Percentiles rank a stretch among this genome's conserved stretches.
Evolutionary conservation across 2,329 filamentous ascomycete genomes (phyloP).

Genomic region (Clathrospora elynae): DNA sequence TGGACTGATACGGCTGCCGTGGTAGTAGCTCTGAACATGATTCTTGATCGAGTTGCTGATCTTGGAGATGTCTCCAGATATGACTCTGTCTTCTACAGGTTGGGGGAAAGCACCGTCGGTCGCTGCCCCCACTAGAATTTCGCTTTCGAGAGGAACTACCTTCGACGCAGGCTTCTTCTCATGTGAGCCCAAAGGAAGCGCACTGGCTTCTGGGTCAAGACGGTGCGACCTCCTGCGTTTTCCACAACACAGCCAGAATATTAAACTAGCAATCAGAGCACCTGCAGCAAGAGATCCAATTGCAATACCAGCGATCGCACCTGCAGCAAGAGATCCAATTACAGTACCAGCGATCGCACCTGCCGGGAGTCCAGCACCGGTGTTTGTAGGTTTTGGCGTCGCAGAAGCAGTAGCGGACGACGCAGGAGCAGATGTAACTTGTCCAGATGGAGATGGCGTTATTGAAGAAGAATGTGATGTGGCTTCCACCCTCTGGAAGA

Average conservation of each 20-base stretch:
- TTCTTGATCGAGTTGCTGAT: conserved; percentile 45
- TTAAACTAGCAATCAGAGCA: conserved; percentile 27
- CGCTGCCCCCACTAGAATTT: conserved; percentile 11
- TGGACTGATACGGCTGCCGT: conserved; percentile 24
- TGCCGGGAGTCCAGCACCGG: conserved; percentile 10
- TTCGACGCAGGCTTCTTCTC: conserved; percentile 27
- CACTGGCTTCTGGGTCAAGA: conserved; percentile 21
- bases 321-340: conserved; percentile 42
- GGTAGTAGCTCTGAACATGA: conserved; percentile 47
- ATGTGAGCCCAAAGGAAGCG: conserved; percentile 18
- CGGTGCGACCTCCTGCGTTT: conserved; percentile 8
- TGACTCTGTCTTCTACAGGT: conserved; percentile 42
- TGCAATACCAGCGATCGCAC: conserved; percentile 43
- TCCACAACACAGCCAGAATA: conserved; percentile 31
- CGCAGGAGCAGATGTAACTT: no score
- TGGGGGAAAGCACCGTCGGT: conserved; percentile 32
- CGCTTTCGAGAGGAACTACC: conserved; percentile 16
- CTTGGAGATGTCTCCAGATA: conserved; percentile 40
- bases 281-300: conserved; percentile 46
- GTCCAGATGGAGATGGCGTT: no score
- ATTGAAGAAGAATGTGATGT: no score
- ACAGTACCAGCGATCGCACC: conserved; percentile 45
- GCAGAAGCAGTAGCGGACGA: no score
- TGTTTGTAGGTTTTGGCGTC: background rate
- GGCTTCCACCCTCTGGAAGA: no score